Evolutionary conservation across 2,329 filamentous ascomycete species (phyloP).

Genomic region (Cercospora sp.): DNA sequence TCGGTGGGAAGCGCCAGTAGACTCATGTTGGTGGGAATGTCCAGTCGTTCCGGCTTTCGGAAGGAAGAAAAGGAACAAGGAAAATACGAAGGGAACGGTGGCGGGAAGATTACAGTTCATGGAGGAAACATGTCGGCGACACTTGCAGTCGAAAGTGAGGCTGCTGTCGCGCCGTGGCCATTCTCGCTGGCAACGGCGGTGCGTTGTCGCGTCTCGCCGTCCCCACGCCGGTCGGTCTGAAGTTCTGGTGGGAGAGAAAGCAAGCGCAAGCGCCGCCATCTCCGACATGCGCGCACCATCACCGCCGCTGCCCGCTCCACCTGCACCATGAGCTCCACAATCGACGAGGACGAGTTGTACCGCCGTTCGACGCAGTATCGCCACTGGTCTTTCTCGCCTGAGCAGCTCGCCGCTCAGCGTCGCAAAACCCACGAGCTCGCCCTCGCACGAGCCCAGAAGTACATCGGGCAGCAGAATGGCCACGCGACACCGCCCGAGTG

Average conservation of each 20-base stretch:
- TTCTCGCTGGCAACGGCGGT: not conserved
- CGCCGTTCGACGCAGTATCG: constrained; percentile 85
- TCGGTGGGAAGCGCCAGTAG: constrained; percentile 33
- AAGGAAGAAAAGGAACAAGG: not conserved
- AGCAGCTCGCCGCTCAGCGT: constrained; percentile 70
- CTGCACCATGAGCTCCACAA: constrained; percentile 15
- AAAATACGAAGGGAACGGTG: not conserved
- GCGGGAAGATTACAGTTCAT: not conserved
- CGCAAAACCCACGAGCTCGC: constrained; percentile 78
- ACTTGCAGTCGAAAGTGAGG: not conserved
- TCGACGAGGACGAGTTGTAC: constrained; percentile 91
- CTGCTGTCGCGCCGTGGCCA: not conserved
- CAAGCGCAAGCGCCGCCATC: not conserved
- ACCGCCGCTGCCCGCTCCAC: not conserved
- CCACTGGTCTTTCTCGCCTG: constrained; percentile 85
- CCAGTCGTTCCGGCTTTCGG: not conserved
- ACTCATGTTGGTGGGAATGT: constrained; percentile 10
- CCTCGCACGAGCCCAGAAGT: constrained; percentile 63
- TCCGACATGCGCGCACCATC: not conserved
- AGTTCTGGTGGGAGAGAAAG: not conserved
- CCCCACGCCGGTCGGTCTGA: not conserved
- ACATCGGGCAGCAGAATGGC: constrained; percentile 41
- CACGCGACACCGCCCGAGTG: constrained; percentile 57
- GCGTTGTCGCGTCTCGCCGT: constrained; percentile 1
- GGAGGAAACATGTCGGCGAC: not conserved